These are phyloP conservation scores for Lenzites betulinus DNA, from an alignment of 768 basidiomycete species.

Conservation along the genomic window DNA sequence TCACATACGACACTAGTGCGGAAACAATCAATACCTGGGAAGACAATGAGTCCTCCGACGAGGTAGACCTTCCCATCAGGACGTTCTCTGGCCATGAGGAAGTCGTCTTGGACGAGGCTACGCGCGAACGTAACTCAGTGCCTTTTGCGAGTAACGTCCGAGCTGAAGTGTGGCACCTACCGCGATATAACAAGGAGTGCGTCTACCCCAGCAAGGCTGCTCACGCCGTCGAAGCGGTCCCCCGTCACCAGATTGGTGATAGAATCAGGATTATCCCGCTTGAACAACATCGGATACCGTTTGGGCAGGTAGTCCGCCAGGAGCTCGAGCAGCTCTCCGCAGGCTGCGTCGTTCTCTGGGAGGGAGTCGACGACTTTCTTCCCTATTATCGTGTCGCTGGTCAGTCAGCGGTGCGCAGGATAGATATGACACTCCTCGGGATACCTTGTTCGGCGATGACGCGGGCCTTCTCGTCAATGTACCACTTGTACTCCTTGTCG, in stretches of 20 bases:
- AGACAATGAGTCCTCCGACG: conserved; percentile 37
- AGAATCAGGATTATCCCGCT: conserved; percentile 7
- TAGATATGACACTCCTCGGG: neutral
- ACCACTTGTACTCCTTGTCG: conserved; percentile 36
- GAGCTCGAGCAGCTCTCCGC: conserved; percentile 34
- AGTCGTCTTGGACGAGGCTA: conserved; percentile 38
- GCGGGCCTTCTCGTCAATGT: conserved; percentile 34
- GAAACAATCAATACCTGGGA: conserved; percentile 36
- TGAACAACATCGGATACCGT: conserved; percentile 38
- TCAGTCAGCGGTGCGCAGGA: neutral
- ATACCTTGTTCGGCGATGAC: conserved; percentile 35
- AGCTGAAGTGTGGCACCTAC: conserved; percentile 14
- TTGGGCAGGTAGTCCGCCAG: conserved; percentile 38
- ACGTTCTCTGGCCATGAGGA: conserved; percentile 38
- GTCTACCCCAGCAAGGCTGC: conserved; percentile 24
- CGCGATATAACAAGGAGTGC: conserved; percentile 32
- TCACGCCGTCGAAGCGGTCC: conserved; percentile 22
- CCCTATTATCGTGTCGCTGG: conserved; percentile 1
- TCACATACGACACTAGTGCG: neutral
- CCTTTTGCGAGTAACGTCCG: neutral
- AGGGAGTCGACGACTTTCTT: conserved; percentile 34
- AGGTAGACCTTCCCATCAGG: conserved; percentile 40
- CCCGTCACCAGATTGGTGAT: conserved; percentile 35
- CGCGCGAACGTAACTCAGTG: neutral
- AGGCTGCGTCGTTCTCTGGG: conserved; percentile 39